Evolutionary conservation across 2,329 filamentous ascomycete genomes (phyloP).

Genomic region (Stylonectria norvegica): DNA sequence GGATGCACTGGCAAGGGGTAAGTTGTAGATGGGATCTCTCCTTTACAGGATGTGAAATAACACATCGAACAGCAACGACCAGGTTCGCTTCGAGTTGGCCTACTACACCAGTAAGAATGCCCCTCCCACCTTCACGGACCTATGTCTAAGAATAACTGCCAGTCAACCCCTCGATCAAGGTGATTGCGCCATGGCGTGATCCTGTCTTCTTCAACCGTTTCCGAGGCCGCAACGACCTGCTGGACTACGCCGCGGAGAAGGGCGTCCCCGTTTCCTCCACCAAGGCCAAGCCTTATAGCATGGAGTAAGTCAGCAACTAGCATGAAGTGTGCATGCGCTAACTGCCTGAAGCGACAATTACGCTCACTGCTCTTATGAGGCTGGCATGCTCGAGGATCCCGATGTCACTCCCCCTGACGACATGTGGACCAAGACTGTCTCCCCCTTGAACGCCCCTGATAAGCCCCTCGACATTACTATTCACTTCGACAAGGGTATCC

Average conservation of each 20-base stretch:
- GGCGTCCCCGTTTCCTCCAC: conserved; percentile 70
- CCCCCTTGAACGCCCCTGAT: conserved; percentile 58
- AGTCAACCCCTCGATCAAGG: conserved; percentile 60
- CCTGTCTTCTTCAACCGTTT: conserved; percentile 69
- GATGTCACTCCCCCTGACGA: conserved; percentile 59
- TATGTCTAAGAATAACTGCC: conserved; percentile 4
- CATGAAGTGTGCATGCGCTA: neutral
- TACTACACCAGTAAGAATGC: conserved; percentile 48
- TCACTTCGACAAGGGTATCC: conserved; percentile 64
- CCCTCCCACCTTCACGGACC: neutral
- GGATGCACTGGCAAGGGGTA: conserved; percentile 64
- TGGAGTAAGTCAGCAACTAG: neutral
- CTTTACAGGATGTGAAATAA: neutral
- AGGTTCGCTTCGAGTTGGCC: conserved; percentile 38
- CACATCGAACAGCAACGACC: neutral
- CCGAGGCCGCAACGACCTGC: conserved; percentile 67
- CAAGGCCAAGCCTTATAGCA: conserved; percentile 47
- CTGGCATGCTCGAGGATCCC: conserved; percentile 64
- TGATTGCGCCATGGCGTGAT: conserved; percentile 73
- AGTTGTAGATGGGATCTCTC: too few relatives aligned
- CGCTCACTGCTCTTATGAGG: conserved; percentile 76
- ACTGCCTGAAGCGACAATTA: conserved; percentile 51
- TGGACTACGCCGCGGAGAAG: conserved; percentile 65
- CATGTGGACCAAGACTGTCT: conserved; percentile 64
- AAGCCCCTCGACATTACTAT: conserved; percentile 62